Conservation (phyloP, 2,329 filamentous ascomycete species). For the Helotiales sp. region DNA sequence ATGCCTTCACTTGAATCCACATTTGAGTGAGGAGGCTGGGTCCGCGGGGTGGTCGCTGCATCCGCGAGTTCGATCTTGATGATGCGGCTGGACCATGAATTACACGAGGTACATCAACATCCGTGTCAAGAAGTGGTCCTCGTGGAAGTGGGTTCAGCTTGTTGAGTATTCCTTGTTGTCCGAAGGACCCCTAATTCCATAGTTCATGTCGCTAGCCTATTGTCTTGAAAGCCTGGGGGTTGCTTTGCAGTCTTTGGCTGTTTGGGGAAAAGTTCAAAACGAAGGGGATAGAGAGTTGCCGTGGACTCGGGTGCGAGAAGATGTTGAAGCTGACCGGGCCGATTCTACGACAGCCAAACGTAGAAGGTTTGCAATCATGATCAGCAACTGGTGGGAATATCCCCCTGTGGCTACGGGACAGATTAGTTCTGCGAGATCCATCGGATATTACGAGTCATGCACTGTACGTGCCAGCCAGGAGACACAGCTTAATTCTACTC, state of each 20-base stretch:
- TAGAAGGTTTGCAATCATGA: background rate
- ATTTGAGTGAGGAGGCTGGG: background rate
- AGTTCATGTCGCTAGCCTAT: too few species aligned
- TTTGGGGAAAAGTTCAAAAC: too few species aligned
- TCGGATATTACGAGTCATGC: background rate
- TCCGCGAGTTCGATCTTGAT: constrained; percentile 1
- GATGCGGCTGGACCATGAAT: background rate
- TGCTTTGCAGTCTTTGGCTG: too few species aligned
- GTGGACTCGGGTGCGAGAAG: background rate
- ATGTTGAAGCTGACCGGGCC: background rate
- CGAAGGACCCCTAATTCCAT: background rate
- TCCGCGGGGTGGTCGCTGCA: constrained; percentile 1
- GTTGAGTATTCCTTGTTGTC: background rate
- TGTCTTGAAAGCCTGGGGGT: background rate
- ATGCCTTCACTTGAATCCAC: background rate
- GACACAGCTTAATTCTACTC: background rate
- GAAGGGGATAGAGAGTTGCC: too few species aligned
- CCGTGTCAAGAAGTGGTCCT: constrained; percentile 3
- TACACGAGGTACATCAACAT: background rate
- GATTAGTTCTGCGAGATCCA: background rate
- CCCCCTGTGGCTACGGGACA: background rate
- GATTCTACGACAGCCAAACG: background rate
- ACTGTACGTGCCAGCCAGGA: background rate
- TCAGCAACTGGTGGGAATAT: too few species aligned
- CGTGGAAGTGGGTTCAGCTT: constrained; percentile 8